These are phyloP conservation scores for Myriosclerotinia scirpicola DNA, from an alignment of 2,329 filamentous ascomycete species.

Conservation along the genomic window DNA sequence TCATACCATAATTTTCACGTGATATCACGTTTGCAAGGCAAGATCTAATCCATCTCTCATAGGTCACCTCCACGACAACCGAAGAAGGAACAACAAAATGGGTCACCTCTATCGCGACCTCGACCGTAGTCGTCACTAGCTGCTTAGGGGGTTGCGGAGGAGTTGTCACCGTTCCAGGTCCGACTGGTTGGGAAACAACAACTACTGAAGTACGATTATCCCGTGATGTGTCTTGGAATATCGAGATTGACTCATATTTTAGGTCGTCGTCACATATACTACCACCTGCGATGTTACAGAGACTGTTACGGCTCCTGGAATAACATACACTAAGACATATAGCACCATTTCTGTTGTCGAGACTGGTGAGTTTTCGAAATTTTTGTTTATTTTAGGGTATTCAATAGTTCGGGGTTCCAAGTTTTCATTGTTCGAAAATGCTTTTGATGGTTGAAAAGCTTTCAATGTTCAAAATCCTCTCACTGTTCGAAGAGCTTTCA, in stretches of 20 bases:
- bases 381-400: too few relatives aligned
- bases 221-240: not conserved
- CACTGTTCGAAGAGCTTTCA: too few relatives aligned
- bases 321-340: constrained; percentile 45
- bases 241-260: constrained; percentile 1
- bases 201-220: constrained; percentile 21
- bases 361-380: constrained; percentile 29
- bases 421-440: too few relatives aligned
- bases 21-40: not conserved
- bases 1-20: not conserved
- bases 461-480: too few relatives aligned
- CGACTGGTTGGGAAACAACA: constrained; percentile 19
- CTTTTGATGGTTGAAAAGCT: too few relatives aligned
- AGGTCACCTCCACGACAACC: constrained; percentile 19
- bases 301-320: constrained; percentile 34
- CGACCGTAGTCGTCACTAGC: constrained; percentile 13
- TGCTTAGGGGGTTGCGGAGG: constrained; percentile 21
- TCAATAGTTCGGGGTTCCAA: too few relatives aligned
- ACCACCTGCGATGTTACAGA: constrained; percentile 9
- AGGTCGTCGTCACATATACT: constrained; percentile 24
- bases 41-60: constrained; percentile 1
- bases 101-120: constrained; percentile 15
- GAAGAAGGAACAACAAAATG: constrained; percentile 10
- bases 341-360: constrained; percentile 46
- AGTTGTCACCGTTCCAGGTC: constrained; percentile 22